Evolutionary conservation across 2,329 filamentous ascomycete species (phyloP).

Genomic region (Sporothrix inflata): DNA sequence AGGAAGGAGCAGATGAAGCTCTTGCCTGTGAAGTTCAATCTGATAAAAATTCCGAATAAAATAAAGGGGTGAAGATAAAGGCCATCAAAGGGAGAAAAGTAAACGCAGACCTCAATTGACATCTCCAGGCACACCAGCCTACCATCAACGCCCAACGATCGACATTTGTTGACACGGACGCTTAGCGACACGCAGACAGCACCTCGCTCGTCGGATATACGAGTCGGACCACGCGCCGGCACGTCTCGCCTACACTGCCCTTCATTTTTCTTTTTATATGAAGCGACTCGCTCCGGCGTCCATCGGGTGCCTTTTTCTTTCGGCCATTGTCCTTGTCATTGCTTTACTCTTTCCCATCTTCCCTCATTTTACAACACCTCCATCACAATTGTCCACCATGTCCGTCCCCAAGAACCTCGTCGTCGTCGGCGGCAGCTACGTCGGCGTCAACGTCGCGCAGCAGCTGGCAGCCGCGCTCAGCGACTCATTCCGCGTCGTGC

Average conservation of each 20-base stretch:
- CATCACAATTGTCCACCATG: slow-evolving; percentile 11
- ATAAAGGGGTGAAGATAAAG: background rate
- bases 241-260: background rate
- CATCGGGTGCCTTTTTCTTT: background rate
- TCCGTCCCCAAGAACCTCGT: slow-evolving; percentile 28
- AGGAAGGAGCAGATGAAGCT: background rate
- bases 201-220: slow-evolving; percentile 17
- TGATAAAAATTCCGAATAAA: background rate
- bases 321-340: background rate
- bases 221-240: background rate
- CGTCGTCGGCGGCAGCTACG: slow-evolving; percentile 33
- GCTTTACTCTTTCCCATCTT: background rate
- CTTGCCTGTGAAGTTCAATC: background rate
- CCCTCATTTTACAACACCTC: background rate
- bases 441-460: slow-evolving; percentile 43
- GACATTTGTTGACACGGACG: background rate
- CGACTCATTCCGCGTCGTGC: slow-evolving; percentile 54
- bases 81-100: background rate
- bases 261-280: slow-evolving; percentile 6
- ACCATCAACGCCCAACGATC: background rate
- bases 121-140: background rate
- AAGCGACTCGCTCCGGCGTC: background rate
- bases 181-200: background rate
- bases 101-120: no score
- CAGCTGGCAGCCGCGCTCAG: slow-evolving; percentile 53